Evolutionary conservation across 305 asterid species (phyloP).

Genomic region (Fraxinus paxiana): DNA sequence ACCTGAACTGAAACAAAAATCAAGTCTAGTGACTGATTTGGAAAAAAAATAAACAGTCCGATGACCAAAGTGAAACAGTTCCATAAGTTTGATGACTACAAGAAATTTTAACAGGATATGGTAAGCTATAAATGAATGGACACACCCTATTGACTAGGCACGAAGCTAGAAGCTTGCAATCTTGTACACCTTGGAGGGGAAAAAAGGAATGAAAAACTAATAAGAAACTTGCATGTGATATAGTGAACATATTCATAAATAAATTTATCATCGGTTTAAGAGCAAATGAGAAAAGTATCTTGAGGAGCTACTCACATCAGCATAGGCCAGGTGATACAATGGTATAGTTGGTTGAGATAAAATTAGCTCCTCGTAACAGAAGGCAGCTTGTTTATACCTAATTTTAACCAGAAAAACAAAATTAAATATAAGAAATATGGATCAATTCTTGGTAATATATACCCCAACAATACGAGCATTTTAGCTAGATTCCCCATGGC

Average conservation of each 20-base stretch:
- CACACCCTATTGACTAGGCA: background rate
- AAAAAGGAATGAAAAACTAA: constrained; percentile 5
- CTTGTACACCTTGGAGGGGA: background rate
- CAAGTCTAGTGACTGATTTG: background rate
- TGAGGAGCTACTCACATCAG: constrained; percentile 69
- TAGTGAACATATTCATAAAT: background rate
- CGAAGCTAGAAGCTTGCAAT: background rate
- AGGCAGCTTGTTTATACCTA: constrained; percentile 94
- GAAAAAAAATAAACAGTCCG: background rate
- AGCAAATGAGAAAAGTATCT: constrained; percentile 12
- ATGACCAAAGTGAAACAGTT: background rate
- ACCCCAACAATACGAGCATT: background rate
- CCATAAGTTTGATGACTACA: background rate
- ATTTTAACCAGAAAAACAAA: constrained; percentile 22
- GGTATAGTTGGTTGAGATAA: constrained; percentile 86
- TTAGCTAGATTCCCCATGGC: constrained; percentile 1
- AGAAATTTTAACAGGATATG: background rate
- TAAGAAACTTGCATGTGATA: background rate
- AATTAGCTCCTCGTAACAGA: constrained; percentile 93
- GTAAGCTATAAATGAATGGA: background rate
- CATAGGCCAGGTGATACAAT: constrained; percentile 77
- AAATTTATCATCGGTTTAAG: background rate
- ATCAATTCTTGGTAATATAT: constrained; percentile 10
- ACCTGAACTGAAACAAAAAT: background rate
- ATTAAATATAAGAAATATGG: constrained; percentile 1